A percentile compares a stretch with the other conserved stretches of the same genome.
Conservation (phyloP, 352 stramenopile species). For the Globisporangium lucens region DNA sequence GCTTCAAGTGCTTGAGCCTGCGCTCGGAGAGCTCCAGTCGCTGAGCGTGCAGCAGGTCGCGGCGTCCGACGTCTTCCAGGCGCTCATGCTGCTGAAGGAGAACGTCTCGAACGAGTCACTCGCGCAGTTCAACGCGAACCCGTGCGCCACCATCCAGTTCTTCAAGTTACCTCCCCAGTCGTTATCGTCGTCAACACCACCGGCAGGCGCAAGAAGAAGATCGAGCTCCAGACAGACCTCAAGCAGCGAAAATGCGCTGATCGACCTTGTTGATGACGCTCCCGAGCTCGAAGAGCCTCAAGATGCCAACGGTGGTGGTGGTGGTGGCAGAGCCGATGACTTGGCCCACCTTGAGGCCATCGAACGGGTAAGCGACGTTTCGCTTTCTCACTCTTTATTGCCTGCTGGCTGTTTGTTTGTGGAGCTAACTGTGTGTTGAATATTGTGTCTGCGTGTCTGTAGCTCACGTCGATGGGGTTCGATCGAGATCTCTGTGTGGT, state of each 20-base stretch:
- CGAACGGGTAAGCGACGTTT: constrained; percentile 29
- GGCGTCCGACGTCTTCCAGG: constrained; percentile 36
- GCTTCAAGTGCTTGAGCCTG: constrained; percentile 18
- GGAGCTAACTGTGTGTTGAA: neutral
- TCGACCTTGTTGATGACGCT: constrained; percentile 17
- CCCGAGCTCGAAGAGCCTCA: neutral
- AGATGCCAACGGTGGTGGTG: neutral
- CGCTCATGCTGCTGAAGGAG: constrained; percentile 51
- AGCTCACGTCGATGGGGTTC: constrained; percentile 68
- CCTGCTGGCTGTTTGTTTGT: neutral
- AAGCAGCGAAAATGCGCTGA: constrained; percentile 6
- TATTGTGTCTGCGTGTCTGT: neutral
- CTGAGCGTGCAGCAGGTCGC: constrained; percentile 12
- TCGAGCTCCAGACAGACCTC: neutral
- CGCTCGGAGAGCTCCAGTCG: constrained; percentile 27
- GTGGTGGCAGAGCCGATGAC: constrained; percentile 11
- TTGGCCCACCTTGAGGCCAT: constrained; percentile 15
- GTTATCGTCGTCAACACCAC: neutral
- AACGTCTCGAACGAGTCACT: constrained; percentile 32
- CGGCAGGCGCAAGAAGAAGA: neutral
- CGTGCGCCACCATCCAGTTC: constrained; percentile 32
- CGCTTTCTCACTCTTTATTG: neutral
- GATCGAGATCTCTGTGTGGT: constrained; percentile 38
- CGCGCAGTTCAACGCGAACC: constrained; percentile 45
- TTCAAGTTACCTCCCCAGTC: constrained; percentile 17